Conservation (phyloP, 176 grass and related monocot species). For the Elymus sibiricus region DNA sequence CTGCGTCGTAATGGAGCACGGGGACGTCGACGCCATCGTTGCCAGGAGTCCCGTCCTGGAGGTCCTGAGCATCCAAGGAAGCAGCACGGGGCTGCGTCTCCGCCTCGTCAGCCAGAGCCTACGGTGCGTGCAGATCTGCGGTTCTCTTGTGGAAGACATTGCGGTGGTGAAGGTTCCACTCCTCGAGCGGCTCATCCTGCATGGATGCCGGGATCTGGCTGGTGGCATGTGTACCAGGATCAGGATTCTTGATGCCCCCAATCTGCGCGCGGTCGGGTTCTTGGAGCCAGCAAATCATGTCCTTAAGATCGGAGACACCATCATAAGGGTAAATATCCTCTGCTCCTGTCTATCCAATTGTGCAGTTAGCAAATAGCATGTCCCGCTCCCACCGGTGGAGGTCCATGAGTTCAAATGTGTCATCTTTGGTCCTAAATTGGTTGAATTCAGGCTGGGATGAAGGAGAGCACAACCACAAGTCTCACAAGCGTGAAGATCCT, state of each 20-base stretch:
- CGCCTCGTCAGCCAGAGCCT: neutral
- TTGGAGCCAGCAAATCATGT: neutral
- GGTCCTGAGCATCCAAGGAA: neutral
- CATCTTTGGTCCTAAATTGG: neutral
- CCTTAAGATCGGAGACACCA: neutral
- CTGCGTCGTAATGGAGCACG: neutral
- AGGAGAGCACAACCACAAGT: neutral
- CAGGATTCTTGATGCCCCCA: slow-evolving; percentile 9
- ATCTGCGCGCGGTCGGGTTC: neutral
- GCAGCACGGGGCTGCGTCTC: neutral
- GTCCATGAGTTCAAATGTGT: neutral
- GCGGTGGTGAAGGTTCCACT: neutral
- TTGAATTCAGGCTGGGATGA: neutral
- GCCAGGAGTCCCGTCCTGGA: neutral
- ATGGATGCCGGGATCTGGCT: neutral
- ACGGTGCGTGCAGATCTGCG: neutral
- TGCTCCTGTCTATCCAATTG: neutral
- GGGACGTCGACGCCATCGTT: neutral
- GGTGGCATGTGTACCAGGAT: neutral
- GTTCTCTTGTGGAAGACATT: neutral
- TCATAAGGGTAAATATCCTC: neutral
- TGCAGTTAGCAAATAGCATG: neutral
- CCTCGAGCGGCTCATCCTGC: neutral
- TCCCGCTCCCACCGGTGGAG: neutral
- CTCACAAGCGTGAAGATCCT: neutral